Evolutionary conservation across 2,329 filamentous ascomycete genomes (phyloP), one percentile per base, ranked within the genome.

Genomic region (Stachybotrys chartarum): DNA sequence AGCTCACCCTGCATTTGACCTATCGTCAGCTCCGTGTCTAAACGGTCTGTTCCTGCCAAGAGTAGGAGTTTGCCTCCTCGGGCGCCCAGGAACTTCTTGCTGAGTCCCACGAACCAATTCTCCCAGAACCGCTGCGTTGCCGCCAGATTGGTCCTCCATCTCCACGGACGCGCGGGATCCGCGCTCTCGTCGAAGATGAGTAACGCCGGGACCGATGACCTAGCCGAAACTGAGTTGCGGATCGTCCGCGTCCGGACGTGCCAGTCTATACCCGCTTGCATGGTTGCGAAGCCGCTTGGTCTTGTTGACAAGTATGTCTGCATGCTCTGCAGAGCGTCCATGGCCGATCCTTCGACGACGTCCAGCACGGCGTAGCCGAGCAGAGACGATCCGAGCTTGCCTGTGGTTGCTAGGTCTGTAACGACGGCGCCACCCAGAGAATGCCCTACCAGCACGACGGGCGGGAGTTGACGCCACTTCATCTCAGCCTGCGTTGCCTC

Each of bases 251-350:
- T 91, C 47, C 92, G 86, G 30, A 91, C 84, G 69, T 99, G 94
- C 94, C 94, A 99, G 64, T 95, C 90, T 61, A 99, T 91, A 7
- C 87, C 93, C 5, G 88, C 83, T 59, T 88, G 80, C 17, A 96
- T 63, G 12, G 84, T 87, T n/a, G 84, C 77, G 65, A 99, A 99
- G 2, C 85, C 83, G 8, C 78, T 76, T 0, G 94, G 94, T 24
- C 94, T 82, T 5, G 87, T 91, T 1, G 88, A 86, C 18, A 99
- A 80, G 70, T 97, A 97, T 3, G 86, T 88, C 61, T 94, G 88
- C 94, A 99, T 99, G 70, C 88, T 92, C 70, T 91, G 86, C 54
- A 99, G 78, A 3, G 94, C 93, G 69, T 97, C 94, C 71, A 99
- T 93, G 39, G 94, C 94, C 0, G 90, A 96, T 11, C 94, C 90